phyloP scores from a whole-genome alignment of 306 rosid genomes.

The Sicyos baderoa region DNA sequence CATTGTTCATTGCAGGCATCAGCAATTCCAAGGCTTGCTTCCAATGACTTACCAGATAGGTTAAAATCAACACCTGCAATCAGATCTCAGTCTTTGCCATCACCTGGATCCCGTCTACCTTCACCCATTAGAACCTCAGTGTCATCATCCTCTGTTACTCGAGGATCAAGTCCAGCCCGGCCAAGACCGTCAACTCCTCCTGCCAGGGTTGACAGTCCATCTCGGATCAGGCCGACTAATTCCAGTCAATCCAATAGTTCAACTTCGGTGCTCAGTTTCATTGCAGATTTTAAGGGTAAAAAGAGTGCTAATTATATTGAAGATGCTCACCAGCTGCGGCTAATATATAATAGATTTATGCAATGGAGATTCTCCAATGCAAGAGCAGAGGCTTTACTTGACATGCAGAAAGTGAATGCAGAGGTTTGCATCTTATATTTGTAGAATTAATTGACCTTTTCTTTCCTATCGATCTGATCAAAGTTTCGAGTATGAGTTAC shows the following conservation, averaged over 20 bases:
- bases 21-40: slow-evolving; percentile 41
- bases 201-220: slow-evolving; percentile 69
- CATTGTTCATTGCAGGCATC: slow-evolving; percentile 34
- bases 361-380: slow-evolving; percentile 93
- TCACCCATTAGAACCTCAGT: slow-evolving; percentile 52
- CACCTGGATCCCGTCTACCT: slow-evolving; percentile 38
- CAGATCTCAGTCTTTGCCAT: slow-evolving; percentile 50
- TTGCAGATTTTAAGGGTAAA: slow-evolving; percentile 74
- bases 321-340: slow-evolving; percentile 88
- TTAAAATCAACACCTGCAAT: slow-evolving; percentile 32
- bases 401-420: slow-evolving; percentile 55
- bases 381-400: slow-evolving; percentile 59
- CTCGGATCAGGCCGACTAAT: slow-evolving; percentile 40
- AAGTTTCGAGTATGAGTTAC: not conserved
- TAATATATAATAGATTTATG: slow-evolving; percentile 67
- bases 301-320: slow-evolving; percentile 60
- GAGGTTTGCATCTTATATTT: slow-evolving; percentile 43
- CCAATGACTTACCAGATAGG: slow-evolving; percentile 41
- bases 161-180: slow-evolving; percentile 52
- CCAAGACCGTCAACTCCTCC: slow-evolving; percentile 39
- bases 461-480: slow-evolving; percentile 2
- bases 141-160: slow-evolving; percentile 32
- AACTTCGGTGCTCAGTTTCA: slow-evolving; percentile 78
- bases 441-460: not conserved
- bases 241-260: slow-evolving; percentile 46